Evolutionary conservation across 805 yeast genomes (phyloP), one percentile per base, ranked within the genome.

Genomic region (Yarrowia sp.): DNA sequence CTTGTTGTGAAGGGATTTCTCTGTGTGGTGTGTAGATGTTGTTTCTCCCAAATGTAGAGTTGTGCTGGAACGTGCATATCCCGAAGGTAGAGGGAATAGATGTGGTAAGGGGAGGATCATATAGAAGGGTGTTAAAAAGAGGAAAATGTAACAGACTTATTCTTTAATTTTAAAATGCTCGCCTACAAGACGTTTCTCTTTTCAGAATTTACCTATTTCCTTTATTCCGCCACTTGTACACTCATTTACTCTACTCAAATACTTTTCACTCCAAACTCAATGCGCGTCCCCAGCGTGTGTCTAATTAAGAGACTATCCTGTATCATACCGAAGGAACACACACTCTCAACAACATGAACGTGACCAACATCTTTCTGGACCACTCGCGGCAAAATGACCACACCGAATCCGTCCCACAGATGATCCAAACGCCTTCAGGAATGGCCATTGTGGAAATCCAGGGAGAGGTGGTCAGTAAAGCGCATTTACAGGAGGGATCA

Each of bases 361-460:
- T 61, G 28, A 54, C 61, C 33, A 54, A 28, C 40, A 35, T 54
- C 24, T 26, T 26, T 36, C 46, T 54, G 46, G 61, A 54, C 61
- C 61, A 54, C 24, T 12, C 26, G 3, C n/a, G 61, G n/a, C 33
- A 26, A 26, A 36, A 38, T 46, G 44, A 36, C 33, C 61, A 54
- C n/a, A 24, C 14, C 14, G 61, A 61, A 10, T 33, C 33, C 16
- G 36, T 61, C 16, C 64, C 64, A 1, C 36, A 35, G 22, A 19
- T 26, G 24, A 46, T 61, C 35, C 35, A 19, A 21, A 61, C 64
- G 16, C 64, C 64, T 0, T 61, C 64, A 11, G 64, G 64, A 6
- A 44, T 61, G 54, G 56, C 56, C 16, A 46, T 61, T 33, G 64
- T 61, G 19, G 64, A 61, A 35, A 61, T 61, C 35, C 64, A 61